Percentiles rank a stretch among this genome's conserved stretches.
phyloP scores from a whole-genome alignment of 495 filamentous ascomycete genomes.

The Bryoglossum gracile region DNA sequence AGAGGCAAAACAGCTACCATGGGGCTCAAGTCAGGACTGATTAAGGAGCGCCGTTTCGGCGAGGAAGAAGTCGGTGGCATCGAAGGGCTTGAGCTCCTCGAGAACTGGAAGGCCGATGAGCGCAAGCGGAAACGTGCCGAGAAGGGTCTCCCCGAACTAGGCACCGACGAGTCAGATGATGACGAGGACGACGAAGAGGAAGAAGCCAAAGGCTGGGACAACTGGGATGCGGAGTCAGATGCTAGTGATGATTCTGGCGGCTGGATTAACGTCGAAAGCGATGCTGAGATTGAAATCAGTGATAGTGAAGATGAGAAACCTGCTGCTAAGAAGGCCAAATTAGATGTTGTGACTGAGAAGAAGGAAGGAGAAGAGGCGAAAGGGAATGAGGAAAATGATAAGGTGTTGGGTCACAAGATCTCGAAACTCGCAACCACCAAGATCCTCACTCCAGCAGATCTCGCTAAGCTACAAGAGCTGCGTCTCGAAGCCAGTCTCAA shows the following conservation, averaged over 20 bases:
- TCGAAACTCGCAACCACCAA: slow-evolving; percentile 74
- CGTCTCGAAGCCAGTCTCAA: slow-evolving; percentile 62
- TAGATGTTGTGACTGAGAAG: slow-evolving; percentile 16
- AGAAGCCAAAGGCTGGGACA: slow-evolving; percentile 64
- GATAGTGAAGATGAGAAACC: slow-evolving; percentile 64
- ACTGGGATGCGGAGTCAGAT: slow-evolving; percentile 79
- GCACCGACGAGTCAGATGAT: slow-evolving; percentile 47
- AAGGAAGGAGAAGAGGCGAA: background rate
- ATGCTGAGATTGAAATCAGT: slow-evolving; percentile 69
- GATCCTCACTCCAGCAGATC: slow-evolving; percentile 86
- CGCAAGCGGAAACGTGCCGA: slow-evolving; percentile 61
- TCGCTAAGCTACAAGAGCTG: slow-evolving; percentile 86
- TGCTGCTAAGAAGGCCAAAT: slow-evolving; percentile 53
- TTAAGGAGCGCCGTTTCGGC: slow-evolving; percentile 68
- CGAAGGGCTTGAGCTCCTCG: slow-evolving; percentile 86
- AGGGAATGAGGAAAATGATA: slow-evolving; percentile 32
- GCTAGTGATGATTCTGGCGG: slow-evolving; percentile 72
- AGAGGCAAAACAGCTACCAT: slow-evolving; percentile 91
- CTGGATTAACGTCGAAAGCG: slow-evolving; percentile 87
- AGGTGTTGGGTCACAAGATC: slow-evolving; percentile 32
- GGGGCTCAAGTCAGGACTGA: slow-evolving; percentile 59
- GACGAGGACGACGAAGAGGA: slow-evolving; percentile 42
- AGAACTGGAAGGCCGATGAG: slow-evolving; percentile 90
- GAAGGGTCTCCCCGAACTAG: slow-evolving; percentile 48
- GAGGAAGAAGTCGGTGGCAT: slow-evolving; percentile 75